Base-by-base conservation (phyloP, 306 rosid genomes). In the Cucurbita argyrosperma region DNA sequence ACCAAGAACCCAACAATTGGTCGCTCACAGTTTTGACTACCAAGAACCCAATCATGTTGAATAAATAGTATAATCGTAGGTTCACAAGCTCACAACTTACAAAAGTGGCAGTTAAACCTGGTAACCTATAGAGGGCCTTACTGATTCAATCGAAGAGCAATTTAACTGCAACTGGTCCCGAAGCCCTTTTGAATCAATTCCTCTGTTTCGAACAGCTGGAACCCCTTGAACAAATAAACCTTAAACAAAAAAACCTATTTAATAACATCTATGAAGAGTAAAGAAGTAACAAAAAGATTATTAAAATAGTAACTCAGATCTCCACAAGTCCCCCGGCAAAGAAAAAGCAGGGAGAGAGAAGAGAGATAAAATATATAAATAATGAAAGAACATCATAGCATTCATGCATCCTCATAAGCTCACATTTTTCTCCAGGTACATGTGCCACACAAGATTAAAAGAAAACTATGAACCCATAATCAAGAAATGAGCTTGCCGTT, bases 71-170 rank as follows among this genome's bases (percentile, higher is more conserved):
- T 19, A 66, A 66, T 43, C 18, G 21, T 45, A 46, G 56, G 16
- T 46, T 46, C 11, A 46, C 55, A 67, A 18, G 30, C 6, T 52
- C 37, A 66, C 68, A 62, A 14, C 72, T 43, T 7, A 67, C 11
- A 67, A 67, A 39, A 46, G 54, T 45, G 19, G 37, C 55, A 67
- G 23, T 12, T 7, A 45, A 13, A 45, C 55, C 72, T 16, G 55
- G 4, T n/a, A 57, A 23, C 43, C 72, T 35, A 26, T 42, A 70
- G 11, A 38, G 13, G 45, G 70, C 75, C 75, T 79, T 74, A 74
- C 82, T 30, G 75, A 66, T 74, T 79, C 78, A 68, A 79, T 42
- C 3, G 47, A 76, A n/a, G 49, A 71, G 81, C 73, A 15, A 56
- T 78, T 71, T 19, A 78, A 16, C 65, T 57, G 78, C 78, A 55